Base-by-base conservation (phyloP, 305 asterid species). In the Solanum aculeatissimum region DNA sequence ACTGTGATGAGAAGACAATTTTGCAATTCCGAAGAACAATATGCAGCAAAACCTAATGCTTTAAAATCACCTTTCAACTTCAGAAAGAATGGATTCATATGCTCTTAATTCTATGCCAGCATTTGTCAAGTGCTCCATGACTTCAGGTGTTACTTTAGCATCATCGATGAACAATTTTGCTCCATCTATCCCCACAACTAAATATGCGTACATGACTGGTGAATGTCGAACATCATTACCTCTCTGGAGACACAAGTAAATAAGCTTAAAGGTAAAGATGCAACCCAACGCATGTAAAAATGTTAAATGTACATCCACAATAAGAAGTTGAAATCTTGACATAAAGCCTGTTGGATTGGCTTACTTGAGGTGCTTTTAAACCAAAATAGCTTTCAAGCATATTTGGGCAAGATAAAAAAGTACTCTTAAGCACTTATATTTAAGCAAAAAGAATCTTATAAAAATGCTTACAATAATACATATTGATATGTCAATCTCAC, bases 201-300 rank as follows among this genome's bases (percentile, higher is more conserved):
- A 89, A 88, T 97, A 94, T 10, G 98, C 98, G 84, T 97, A 97
- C 96, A 92, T 93, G 89, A 97, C 99, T 19, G 98, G 99, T 21
- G 98, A 93, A 90, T 93, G 97, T 38, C 94, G 97, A 84, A 97
- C 84, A 84, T 97, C 98, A 51, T 89, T 88, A 60, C 99, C 99
- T 89, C 99, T 93, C 99, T 97, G 91, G 83, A 82, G 86, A 85
- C 38, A 88, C 80, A 84, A 84, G 11, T 23, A 77, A 77, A 77
- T 49, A 45, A 54, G 13, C 27, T 47, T 40, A 85, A 77, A 51
- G 27, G 80, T 66, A 86, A 69, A 69, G 27, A 51, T 9, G 51
- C 58, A 49, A 77, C 25, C 25, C 81, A 75, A 75, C 25, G 58
- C 58, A 74, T 74, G 81, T 8, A 45, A 72, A 74, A 38, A 47